Evolutionary conservation across 2,329 filamentous ascomycete species (phyloP), one percentile per base, ranked within the genome.

Genomic region (Pseudogymnoascus sp.): DNA sequence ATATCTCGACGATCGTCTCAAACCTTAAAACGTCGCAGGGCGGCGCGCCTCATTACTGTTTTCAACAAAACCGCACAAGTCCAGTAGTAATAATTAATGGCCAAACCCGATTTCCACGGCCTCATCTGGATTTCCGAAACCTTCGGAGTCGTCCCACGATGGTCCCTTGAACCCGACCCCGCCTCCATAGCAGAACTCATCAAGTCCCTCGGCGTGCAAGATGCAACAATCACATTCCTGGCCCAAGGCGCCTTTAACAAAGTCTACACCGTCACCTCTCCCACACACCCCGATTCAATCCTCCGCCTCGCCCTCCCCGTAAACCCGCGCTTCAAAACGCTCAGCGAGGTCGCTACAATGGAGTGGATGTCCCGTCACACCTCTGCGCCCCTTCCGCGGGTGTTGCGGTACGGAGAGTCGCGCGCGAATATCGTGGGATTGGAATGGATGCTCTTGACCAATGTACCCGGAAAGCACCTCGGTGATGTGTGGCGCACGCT

Each of bases 391-490:
- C 68, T 75, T 3, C 69, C 75, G 2, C 57, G 64, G 1, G 68
- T 77, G 2, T 53, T 74, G 36, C 71, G 65, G 1, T 76, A 69
- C 60, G 70, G 74, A 25, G 66, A 71, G 28, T 69, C 63, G 6
- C 63, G 50, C 14, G 43, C 70, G 1, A 77, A 75, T 33, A 66
- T 71, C 20, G 68, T 77, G 28, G 74, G 72, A 0, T 75, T 72
- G 15, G 74, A 77, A 66, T 78, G 74, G 74, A 76, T 76, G 8
- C 58, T 76, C 11, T 74, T 76, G 71, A 66, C 70, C 5, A 62
- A 64, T 6, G 62, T 74, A 14, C 28, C 28, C 39, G 62, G 62
- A 0, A 63, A 5, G 65, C 63, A 1, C 58, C 68, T 64, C 57
- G 63, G 57, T 47, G 63, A 37, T 66, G 67, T 65, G 35, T 75